Base-by-base conservation (phyloP, 371 early-diverging fungal species). In the Lichtheimia ornata region DNA sequence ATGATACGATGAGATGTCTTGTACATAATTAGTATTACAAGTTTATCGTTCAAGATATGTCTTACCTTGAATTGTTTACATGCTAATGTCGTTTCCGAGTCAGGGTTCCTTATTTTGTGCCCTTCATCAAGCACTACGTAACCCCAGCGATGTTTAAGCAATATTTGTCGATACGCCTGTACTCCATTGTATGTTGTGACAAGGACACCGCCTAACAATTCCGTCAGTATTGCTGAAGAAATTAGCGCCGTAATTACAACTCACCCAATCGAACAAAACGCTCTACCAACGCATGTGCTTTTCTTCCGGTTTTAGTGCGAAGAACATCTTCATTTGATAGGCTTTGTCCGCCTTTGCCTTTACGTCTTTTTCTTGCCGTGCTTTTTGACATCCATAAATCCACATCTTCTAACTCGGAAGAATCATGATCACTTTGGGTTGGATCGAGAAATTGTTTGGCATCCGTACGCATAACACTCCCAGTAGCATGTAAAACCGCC, bases 51-150 rank as follows among this genome's bases (percentile, higher is more conserved):
- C 11, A 35, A 35, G 11, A 35, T 35, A 35, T 68, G 66, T 2
- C 22, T 27, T 64, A 80, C 81, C 69, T 79, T 76, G 49, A 98
- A 72, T 52, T 87, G 86, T 68, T 98, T 98, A 76, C 94, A 93
- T 2, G 87, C 76, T 50, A 93, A 54, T 0, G 97, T 95, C 0
- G 95, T 91, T 28, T 90, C 91, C 0, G 98, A 87, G 64, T 97
- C 94, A 0, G 96, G 95, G 62, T 99, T 99, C 61, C 97, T 86
- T 41, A 99, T 96, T 73, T 94, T 93, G 74, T 99, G 99, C 0
- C 99, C 99, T 79, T 99, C 99, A 76, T 99, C 99, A 41, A 99
- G 71, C 2, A 99, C 83, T n/a, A 90, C 88, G 60, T 94, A 95
- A 0, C 91, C 91, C 97, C 97, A 99, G 41, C 77, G 71, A 51